Evolutionary conservation across 2,329 filamentous ascomycete genomes (phyloP).

Genomic region (Pyricularia sp.): DNA sequence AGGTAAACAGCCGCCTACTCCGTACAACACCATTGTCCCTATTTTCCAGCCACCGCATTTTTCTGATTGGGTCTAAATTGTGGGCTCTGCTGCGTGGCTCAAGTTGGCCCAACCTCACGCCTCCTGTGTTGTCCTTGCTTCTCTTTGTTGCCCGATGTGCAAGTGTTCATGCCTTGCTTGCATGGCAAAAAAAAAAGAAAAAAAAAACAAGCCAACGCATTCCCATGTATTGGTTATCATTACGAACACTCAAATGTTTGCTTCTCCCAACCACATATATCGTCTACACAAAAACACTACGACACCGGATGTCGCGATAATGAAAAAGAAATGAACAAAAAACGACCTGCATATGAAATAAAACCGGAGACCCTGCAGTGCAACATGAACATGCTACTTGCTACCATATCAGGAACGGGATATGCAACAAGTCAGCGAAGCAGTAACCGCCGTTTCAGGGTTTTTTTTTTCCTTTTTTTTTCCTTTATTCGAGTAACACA

Average conservation of each 20-base stretch:
- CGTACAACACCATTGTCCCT: background rate
- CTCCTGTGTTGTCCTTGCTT: too few species aligned
- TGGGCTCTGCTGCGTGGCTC: too few species aligned
- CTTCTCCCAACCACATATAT: background rate
- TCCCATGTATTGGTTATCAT: background rate
- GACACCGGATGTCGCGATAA: background rate
- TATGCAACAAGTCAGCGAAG: background rate
- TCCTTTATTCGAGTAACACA: background rate
- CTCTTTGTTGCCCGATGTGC: too few species aligned
- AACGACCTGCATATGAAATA: background rate
- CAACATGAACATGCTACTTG: background rate
- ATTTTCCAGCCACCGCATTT: background rate
- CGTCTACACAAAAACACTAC: too few species aligned
- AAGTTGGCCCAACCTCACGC: too few species aligned
- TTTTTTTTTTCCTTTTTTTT: too few species aligned
- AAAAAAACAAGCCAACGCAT: background rate
- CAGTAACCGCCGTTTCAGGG: background rate
- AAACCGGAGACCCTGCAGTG: background rate
- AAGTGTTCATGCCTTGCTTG: too few species aligned
- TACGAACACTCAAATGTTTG: background rate
- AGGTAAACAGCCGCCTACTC: background rate
- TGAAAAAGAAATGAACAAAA: background rate
- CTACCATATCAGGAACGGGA: background rate
- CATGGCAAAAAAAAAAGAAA: background rate
- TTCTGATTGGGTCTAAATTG: too few species aligned